Base-by-base conservation (phyloP, 495 filamentous ascomycete genomes). In the Stereocaulon alpinum region DNA sequence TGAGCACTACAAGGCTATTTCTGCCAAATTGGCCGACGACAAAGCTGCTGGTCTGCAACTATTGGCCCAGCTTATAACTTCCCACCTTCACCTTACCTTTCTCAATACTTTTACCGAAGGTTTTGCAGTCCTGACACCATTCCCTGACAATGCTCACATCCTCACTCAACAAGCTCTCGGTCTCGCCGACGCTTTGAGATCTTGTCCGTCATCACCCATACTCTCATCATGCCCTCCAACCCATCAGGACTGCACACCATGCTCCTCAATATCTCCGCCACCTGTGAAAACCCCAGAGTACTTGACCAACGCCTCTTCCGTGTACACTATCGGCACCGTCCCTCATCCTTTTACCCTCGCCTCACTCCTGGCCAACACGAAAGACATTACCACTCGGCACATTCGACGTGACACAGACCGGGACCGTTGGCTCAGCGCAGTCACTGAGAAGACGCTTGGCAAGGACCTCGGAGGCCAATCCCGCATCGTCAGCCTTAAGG, bases 141-240 rank as follows among this genome's bases (percentile, higher is more conserved):
- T 85, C 40, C 76, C 85, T 4, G 72, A 85, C 52, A 82, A 88
- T 67, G 88, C 87, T 12, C 84, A 87, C 4, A 77, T 84, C 32
- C 72, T 95, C 47, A 79, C 87, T 40, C 73, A 82, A 20, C 85
- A 87, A 10, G 87, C 87, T 0, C 70, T 83, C 41, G 71, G 82
- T 22, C 74, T 97, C 17, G 91, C 91, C 1, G 73, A 79, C 30
- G 80, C 84, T 27, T 82, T 98, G 4, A 79, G 82, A 9, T 72
- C 80, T 62, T 98, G 93, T 68, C 79, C 88, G 0, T 71, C 79
- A 10, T 81, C 81, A 0, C 88, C 90, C 0, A 73, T 86, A 4
- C 85, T 87, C 1, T 61, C 76, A 0, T 88, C 87, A n/a, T 98
- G 93, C 67, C 93, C 93, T 3, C 90, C 90, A 0, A 97, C 96